Evolutionary conservation across 2,329 filamentous ascomycete genomes (phyloP).

Genomic region (Apiospora malaysiana): DNA sequence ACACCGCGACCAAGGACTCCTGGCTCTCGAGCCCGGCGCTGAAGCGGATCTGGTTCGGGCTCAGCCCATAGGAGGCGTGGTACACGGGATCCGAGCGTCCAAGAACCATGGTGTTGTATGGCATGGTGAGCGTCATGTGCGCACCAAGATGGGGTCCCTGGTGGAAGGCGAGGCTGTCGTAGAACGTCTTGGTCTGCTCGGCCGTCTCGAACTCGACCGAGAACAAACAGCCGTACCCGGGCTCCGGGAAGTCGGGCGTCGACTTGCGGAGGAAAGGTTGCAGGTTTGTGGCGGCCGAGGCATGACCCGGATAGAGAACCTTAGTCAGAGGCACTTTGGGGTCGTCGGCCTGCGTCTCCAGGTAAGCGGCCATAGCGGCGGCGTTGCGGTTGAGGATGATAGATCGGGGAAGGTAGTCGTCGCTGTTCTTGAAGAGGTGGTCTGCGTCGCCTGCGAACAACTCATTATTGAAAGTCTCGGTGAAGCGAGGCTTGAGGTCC

Average conservation of each 20-base stretch:
- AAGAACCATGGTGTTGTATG: slow-evolving; percentile 54
- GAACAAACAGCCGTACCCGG: slow-evolving; percentile 62
- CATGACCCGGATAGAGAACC: slow-evolving; percentile 51
- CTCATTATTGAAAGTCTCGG: slow-evolving; percentile 47
- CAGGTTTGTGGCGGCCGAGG: slow-evolving; percentile 27
- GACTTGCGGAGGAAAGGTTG: slow-evolving; percentile 40
- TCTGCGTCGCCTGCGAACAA: slow-evolving; percentile 54
- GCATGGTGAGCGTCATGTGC: slow-evolving; percentile 54
- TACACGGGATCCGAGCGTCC: slow-evolving; percentile 45
- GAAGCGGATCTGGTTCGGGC: slow-evolving; percentile 50
- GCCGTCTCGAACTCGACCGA: slow-evolving; percentile 55
- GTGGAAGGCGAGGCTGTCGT: slow-evolving; percentile 54
- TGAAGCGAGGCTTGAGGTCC: slow-evolving; percentile 32
- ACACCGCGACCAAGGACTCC: slow-evolving; percentile 44
- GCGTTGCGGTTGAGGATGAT: slow-evolving; percentile 51
- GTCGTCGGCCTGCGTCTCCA: slow-evolving; percentile 40
- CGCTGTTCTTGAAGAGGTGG: slow-evolving; percentile 51
- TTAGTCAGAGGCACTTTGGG: slow-evolving; percentile 43
- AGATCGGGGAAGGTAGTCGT: slow-evolving; percentile 48
- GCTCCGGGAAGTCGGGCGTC: slow-evolving; percentile 51
- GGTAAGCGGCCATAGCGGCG: slow-evolving; percentile 46
- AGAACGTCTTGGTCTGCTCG: slow-evolving; percentile 51
- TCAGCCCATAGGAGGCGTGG: slow-evolving; percentile 46
- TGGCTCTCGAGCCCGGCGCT: slow-evolving; percentile 54
- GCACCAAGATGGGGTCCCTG: slow-evolving; percentile 61